phyloP scores from a whole-genome alignment of 169 alveolate species.

The Plasmodium vivax region DNA sequence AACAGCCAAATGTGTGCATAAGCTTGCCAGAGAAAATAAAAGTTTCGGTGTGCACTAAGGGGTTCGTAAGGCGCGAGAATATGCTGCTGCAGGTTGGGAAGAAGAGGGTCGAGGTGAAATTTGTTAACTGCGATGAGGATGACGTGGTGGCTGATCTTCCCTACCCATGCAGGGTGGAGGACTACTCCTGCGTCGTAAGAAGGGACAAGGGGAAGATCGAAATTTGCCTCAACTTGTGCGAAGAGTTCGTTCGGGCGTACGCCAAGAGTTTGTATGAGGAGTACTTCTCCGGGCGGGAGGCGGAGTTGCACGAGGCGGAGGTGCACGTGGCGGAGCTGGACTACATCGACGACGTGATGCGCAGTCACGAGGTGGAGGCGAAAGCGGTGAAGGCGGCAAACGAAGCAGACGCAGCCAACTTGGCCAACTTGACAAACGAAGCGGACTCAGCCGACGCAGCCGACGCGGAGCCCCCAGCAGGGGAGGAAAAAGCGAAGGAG shows the following conservation, averaged over 20 bases:
- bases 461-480: not conserved
- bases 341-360: conserved; percentile 59
- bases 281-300: not conserved
- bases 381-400: not conserved
- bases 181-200: conserved; percentile 24
- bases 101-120: conserved; percentile 22
- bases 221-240: conserved; percentile 35
- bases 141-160: conserved; percentile 31
- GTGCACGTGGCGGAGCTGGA: conserved; percentile 9
- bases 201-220: conserved; percentile 33
- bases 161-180: conserved; percentile 37
- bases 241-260: conserved; percentile 20
- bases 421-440: not conserved
- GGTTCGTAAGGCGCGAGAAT: conserved; percentile 13
- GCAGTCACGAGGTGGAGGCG: conserved; percentile 1
- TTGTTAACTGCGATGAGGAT: conserved; percentile 26
- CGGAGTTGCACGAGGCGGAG: conserved; percentile 11
- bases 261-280: conserved; percentile 23
- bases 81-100: not conserved
- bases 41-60: conserved; percentile 28
- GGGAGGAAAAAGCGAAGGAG: not conserved
- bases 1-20: conserved; percentile 22
- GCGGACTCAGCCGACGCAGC: not conserved
- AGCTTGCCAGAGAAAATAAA: conserved; percentile 58
- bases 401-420: not conserved